Base-by-base conservation (phyloP, 495 filamentous ascomycete species). In the Aspergillus leporis region DNA sequence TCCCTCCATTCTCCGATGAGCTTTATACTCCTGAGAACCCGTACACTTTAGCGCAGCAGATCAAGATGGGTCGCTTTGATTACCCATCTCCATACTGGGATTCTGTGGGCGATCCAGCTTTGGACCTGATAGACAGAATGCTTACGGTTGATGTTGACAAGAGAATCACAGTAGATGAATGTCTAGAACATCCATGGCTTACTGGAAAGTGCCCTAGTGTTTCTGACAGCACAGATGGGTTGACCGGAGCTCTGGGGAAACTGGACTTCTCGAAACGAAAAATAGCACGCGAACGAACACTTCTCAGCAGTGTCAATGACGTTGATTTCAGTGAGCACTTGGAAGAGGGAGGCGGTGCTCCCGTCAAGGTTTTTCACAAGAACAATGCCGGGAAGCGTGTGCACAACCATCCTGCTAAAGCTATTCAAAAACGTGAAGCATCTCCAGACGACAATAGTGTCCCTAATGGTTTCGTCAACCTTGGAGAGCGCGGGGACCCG, bases 41-140 rank as follows among this genome's bases (percentile, higher is more conserved):
- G 10, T 97, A 90, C 62, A 92, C 82, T 0, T 81, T 99, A 16
- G 88, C 90, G 0, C 90, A 99, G 61, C 86, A 98, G 75, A 99
- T 99, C 73, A 90, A 88, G 68, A 81, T 83, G 68, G 95, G 89
- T 6, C 83, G 83, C 46, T 98, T 96, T 62, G 91, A 97, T 71
- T 99, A 97, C 62, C 95, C 95, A 2, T 93, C 91, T 1, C 95
- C 95, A 16, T 99, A 98, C 71, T 99, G 95, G 95, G 94, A 98
- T 72, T 85, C 87, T 4, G 88, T 99, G 58, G 88, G 86, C 57
- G 95, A 99, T 57, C 83, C 88, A 41, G 95, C 93, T 4, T 79
- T 98, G 53, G 93, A 97, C 58, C 82, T 99, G 23, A 98, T 99
- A 58, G 95, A 98, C 69, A 81, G 83, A 31, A 99, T 99, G 95